These are phyloP conservation scores for Pseudocercospora vitis DNA, from an alignment of 2,329 filamentous ascomycete genomes.

Conservation along the genomic window DNA sequence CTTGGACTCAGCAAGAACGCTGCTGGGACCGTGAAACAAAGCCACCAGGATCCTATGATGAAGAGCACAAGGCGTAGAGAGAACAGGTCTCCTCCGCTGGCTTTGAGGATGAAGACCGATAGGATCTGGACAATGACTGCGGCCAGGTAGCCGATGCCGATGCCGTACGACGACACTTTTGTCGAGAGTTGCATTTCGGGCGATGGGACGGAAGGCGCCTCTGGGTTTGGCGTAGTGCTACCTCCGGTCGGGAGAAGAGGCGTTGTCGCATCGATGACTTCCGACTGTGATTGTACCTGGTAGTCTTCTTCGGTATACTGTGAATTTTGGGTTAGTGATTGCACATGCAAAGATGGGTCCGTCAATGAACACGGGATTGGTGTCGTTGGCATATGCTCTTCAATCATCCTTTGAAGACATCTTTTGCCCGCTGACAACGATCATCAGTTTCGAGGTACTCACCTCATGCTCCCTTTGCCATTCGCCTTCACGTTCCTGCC, in stretches of 20 bases:
- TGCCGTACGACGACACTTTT: conserved; percentile 85
- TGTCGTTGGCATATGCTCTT: too few species aligned
- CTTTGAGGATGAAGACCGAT: conserved; percentile 73
- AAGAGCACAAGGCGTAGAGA: conserved; percentile 85
- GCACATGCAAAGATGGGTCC: too few species aligned
- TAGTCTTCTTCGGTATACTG: conserved; percentile 16
- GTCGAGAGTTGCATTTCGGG: conserved; percentile 79
- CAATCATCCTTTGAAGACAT: too few species aligned
- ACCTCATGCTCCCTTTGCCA: conserved; percentile 21
- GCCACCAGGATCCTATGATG: conserved; percentile 89
- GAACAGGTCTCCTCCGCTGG: conserved; percentile 74
- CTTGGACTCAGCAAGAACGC: conserved; percentile 84
- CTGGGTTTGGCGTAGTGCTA: conserved; percentile 35
- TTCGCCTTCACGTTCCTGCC: conserved; percentile 2
- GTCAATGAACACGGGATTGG: too few species aligned
- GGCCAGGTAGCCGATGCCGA: conserved; percentile 89
- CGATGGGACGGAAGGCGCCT: conserved; percentile 47
- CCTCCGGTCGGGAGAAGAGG: conserved; percentile 20
- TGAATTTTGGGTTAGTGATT: neutral
- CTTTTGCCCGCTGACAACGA: too few species aligned
- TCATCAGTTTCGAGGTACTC: conserved; percentile 7
- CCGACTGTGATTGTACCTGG: neutral
- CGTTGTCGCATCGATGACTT: conserved; percentile 17
- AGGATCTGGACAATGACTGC: conserved; percentile 81
- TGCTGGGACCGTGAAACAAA: conserved; percentile 82